Base-by-base conservation (phyloP, 2,329 filamentous ascomycete species). In the Elsinoe ampelina region DNA sequence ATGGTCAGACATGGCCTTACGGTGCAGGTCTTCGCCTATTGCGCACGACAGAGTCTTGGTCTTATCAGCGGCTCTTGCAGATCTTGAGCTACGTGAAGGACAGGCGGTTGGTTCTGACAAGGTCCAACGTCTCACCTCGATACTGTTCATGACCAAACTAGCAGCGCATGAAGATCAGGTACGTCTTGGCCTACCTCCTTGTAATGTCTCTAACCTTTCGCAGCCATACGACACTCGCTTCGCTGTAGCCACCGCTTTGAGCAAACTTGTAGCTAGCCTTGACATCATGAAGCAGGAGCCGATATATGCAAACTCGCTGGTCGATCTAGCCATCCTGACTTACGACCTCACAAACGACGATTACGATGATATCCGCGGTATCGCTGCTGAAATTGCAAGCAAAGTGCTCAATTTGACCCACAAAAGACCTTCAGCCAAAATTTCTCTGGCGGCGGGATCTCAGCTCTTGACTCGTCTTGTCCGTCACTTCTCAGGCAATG, bases 331-430 rank as follows among this genome's bases (percentile, higher is more conserved):
- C 68, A 89, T 4, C 75, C 84, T 2, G 73, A 38, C 92, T 1
- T 91, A 93, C 69, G 84, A 89, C 66, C 76, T 83, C 45, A 77
- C 95, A 3, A 87, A 88, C 66, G 93, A 97, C 66, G 92, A 97
- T 66, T 92, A 97, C 66, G 89, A 95, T 60, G 90, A 96, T 58
- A 80, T 96, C 61, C 82, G 92, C 43, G 80, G 85, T 34, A 68
- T 80, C 1, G 85, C 84, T 6, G 80, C 84, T 2, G 59, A 63
- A 0, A 76, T 80, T 1, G 74, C 78, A 0, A 67, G 71, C 4
- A 67, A 65, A 19, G 68, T 87, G 20, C 62, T 84, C 6, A 71
- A 43, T 10, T 54, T 59, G 30, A 63, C 35, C 17, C 63, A 58
- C 22, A 61, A 62, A 2, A 20, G 13, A 43, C 63, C 26, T 4